Evolutionary conservation across 441 rosid genomes (phyloP), one percentile per base, ranked within the genome.

Genomic region (Mallotus japonicus): DNA sequence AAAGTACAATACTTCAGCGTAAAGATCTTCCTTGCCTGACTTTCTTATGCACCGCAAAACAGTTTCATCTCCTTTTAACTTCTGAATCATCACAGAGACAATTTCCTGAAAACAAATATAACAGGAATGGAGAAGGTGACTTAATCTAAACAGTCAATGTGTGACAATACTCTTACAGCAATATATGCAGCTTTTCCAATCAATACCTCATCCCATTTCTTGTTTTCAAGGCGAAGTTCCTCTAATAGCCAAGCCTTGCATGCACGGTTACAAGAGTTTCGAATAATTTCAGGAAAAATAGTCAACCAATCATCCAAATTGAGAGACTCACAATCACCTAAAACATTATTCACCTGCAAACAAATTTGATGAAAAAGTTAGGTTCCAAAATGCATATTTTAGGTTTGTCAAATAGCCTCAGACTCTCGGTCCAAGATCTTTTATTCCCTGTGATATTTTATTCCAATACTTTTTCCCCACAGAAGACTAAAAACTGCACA

Each of bases 1-100:
- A 82, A 87, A 87, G 84, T 82, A 85, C 19, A 95, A 59, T 57
- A 95, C 78, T 62, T 91, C 98, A 65, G 93, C 89, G 85, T 90
- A 95, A 49, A 95, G 88, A 82, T 84, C 88, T 77, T 79, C 91
- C 87, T 92, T 95, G 81, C 98, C 93, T 0, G 90, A 88, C 81
- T 84, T 91, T 81, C 74, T 83, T 75, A 95, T 87, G 74, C 80
- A 91, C 67, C 65, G 86, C 49, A 90, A 68, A 62, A 90, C 70
- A 44, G 82, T 77, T n/a, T 85, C 84, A 74, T 89, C 87, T 79
- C 85, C 93, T 71, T 84, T 82, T 55, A 95, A 67, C 85, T 88
- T 91, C 84, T 86, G 87, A 74, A 83, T 78, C 77, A 91, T 83
- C 78, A 84, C 70, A 67, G 93, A 83, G 77, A 80, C 72, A 65